Evolutionary conservation across 2,329 filamentous ascomycete genomes (phyloP).

Genomic region (Ustilaginoidea virens): DNA sequence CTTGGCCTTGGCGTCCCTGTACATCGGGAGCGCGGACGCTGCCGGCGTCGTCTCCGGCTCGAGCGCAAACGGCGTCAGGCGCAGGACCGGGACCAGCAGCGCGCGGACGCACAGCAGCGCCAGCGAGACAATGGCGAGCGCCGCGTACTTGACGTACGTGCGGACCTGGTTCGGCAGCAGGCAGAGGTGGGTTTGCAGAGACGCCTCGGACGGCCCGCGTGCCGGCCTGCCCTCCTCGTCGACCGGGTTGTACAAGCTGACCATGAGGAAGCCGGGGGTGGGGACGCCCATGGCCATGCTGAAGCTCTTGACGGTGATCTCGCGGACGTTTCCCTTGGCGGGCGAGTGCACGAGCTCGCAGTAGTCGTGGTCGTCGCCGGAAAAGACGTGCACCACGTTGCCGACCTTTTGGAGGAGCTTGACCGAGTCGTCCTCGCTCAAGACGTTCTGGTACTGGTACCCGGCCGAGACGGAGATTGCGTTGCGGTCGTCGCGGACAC

Average conservation of each 20-base stretch:
- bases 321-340: slow-evolving; percentile 48
- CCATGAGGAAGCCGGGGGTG: slow-evolving; percentile 71
- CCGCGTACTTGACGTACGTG: slow-evolving; percentile 67
- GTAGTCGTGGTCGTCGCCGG: slow-evolving; percentile 95
- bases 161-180: slow-evolving; percentile 76
- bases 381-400: slow-evolving; percentile 75
- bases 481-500: slow-evolving; percentile 37
- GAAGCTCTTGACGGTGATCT: slow-evolving; percentile 91
- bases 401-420: slow-evolving; percentile 64
- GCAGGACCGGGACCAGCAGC: slow-evolving; percentile 39
- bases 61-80: slow-evolving; percentile 37
- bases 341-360: slow-evolving; percentile 73
- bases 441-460: slow-evolving; percentile 95
- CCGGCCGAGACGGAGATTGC: slow-evolving; percentile 63
- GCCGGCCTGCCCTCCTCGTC: slow-evolving; percentile 40
- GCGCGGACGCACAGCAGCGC: slow-evolving; percentile 36
- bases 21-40: slow-evolving; percentile 22
- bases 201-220: slow-evolving; percentile 29
- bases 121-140: slow-evolving; percentile 40
- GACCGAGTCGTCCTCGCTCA: slow-evolving; percentile 60
- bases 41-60: slow-evolving; percentile 18
- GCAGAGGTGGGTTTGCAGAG: slow-evolving; percentile 79
- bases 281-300: slow-evolving; percentile 95
- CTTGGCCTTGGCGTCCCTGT: slow-evolving; percentile 41
- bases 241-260: slow-evolving; percentile 86